Base-by-base conservation (phyloP, 176 grass and related monocot species). In the Eleusine coracana region DNA sequence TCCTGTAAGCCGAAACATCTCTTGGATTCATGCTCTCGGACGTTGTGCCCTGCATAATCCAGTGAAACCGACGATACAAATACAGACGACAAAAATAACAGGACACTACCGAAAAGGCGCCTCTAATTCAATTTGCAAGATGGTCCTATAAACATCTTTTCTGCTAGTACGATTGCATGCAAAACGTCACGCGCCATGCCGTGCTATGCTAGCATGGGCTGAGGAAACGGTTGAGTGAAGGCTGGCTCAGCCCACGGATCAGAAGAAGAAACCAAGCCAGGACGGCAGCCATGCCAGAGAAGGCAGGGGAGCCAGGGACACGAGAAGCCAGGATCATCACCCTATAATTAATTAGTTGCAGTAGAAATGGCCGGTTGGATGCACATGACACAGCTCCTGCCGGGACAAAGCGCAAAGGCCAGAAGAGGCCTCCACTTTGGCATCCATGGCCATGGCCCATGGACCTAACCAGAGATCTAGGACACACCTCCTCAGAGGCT, bases 221-320 rank as follows among this genome's bases (percentile, higher is more conserved):
- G 74, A 69, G 63, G 42, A 68, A 70, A 70, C 36, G 84, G 70
- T 83, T 68, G 79, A 83, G 74, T 38, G 55, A 46, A 77, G 56
- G 45, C 66, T 72, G 74, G 12, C 48, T 75, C 75, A 7, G 44
- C 75, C 58, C 62, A 82, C 72, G 40, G 67, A 17, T 44, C 79
- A 10, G 62, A 74, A 64, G 77, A 72, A 85, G 88, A 60, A 83
- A 83, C 59, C 79, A 25, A 50, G 52, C 38, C 78, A 77, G 73
- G 74, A 68, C 68, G 70, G 45, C 64, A 77, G 83, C 45, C 23
- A 44, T 76, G 25, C 7, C 44, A 62, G 55, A 20, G 27, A 23
- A 10, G 16, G 21, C 60, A 72, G 66, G 66, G 13, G 44, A 31
- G 16, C 21, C 59, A 64, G 55, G 8, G 55, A 41, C 69, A 74